These are phyloP conservation scores for Pezicula neosporulosa DNA, from an alignment of 2,329 filamentous ascomycete species.

Conservation along the genomic window DNA sequence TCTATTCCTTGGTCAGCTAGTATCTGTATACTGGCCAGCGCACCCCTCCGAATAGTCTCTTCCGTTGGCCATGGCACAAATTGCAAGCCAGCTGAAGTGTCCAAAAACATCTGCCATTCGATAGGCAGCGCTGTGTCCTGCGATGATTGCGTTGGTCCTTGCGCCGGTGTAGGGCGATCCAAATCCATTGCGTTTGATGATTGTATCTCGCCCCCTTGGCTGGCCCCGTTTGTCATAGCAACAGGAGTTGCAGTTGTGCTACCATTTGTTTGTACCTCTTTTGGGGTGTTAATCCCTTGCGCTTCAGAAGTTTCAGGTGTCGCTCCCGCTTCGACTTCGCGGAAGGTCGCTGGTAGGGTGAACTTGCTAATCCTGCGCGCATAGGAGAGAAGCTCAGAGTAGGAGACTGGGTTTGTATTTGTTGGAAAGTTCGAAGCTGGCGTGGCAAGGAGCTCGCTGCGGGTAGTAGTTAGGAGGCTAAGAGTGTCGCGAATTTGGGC, in stretches of 20 bases:
- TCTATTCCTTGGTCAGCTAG: conserved; percentile 61
- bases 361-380: conserved; percentile 78
- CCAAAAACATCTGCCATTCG: conserved; percentile 37
- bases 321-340: conserved; percentile 14
- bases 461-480: conserved; percentile 65
- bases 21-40: conserved; percentile 60
- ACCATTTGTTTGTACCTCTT: conserved; percentile 25
- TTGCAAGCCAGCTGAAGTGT: conserved; percentile 50
- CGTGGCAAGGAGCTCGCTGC: conserved; percentile 67
- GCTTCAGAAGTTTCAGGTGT: conserved; percentile 8
- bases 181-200: conserved; percentile 14
- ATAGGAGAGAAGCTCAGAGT: conserved; percentile 72
- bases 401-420: conserved; percentile 53
- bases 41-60: conserved; percentile 65
- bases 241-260: conserved; percentile 18
- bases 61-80: conserved; percentile 78
- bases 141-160: conserved; percentile 14
- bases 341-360: conserved; percentile 55
- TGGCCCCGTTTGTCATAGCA: conserved; percentile 17
- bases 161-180: conserved; percentile 17
- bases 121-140: conserved; percentile 27
- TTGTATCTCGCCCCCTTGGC: conserved; percentile 4
- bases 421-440: conserved; percentile 53
- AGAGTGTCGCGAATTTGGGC: conserved; percentile 69
- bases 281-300: conserved; percentile 13